Conservation (phyloP, 768 basidiomycete species). For the Serendipita indica region DNA sequence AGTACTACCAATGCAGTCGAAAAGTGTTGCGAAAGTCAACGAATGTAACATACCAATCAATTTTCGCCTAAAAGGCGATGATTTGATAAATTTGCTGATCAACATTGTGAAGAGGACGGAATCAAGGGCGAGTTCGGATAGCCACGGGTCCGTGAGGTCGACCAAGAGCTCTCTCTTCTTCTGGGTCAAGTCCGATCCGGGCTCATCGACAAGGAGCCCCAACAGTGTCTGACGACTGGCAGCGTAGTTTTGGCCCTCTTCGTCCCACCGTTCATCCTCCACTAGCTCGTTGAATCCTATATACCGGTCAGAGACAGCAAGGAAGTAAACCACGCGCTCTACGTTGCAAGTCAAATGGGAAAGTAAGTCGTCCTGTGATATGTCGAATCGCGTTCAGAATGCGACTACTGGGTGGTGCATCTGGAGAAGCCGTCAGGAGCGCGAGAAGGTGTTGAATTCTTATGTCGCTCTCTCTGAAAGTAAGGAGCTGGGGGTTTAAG, state of each 20-base stretch:
- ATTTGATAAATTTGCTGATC: background rate
- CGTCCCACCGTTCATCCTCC: background rate
- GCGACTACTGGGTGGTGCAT: too few relatives aligned
- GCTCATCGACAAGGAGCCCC: background rate
- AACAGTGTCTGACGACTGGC: background rate
- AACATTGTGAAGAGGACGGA: background rate
- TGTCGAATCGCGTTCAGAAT: background rate
- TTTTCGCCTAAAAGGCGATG: background rate
- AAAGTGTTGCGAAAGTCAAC: too few relatives aligned
- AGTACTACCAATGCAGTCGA: too few relatives aligned
- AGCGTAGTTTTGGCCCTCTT: background rate
- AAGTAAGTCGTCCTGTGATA: background rate
- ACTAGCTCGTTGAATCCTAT: background rate
- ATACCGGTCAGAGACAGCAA: background rate
- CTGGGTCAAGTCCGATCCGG: background rate
- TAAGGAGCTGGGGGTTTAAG: background rate
- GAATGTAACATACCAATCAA: background rate
- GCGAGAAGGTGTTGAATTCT: background rate
- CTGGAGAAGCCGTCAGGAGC: background rate
- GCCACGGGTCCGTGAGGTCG: background rate
- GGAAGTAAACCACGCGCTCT: background rate
- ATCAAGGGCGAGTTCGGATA: background rate
- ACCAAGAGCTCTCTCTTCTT: background rate
- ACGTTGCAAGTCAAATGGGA: background rate
- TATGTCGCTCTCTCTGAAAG: background rate